Conservation (phyloP, 768 basidiomycete genomes). For the Leucogyrophana mollusca region DNA sequence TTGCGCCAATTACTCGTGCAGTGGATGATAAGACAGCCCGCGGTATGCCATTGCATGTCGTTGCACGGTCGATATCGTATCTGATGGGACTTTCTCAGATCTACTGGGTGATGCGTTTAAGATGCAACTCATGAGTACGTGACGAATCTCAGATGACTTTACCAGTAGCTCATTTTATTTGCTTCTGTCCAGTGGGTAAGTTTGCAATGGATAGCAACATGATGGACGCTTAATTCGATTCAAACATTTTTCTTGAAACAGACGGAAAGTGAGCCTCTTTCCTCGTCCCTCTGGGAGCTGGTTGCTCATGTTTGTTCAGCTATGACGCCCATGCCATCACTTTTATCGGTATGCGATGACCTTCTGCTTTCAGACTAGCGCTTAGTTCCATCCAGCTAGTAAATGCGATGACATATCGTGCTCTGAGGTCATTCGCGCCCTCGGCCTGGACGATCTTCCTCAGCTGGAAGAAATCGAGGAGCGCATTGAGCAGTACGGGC, state of each 20-base stretch:
- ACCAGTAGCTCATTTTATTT: too few relatives aligned
- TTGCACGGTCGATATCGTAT: not conserved
- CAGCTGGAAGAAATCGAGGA: constrained; percentile 50
- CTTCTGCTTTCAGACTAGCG: not conserved
- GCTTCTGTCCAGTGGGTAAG: constrained; percentile 52
- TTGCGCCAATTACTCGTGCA: constrained; percentile 63
- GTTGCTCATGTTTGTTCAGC: constrained; percentile 24
- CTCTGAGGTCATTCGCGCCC: constrained; percentile 51
- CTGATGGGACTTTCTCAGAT: constrained; percentile 32
- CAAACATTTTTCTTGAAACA: constrained; percentile 16
- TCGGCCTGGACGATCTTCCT: constrained; percentile 52
- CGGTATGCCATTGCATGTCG: constrained; percentile 30
- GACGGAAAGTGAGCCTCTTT: constrained; percentile 52
- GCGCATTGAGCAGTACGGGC: constrained; percentile 35
- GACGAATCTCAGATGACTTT: too few relatives aligned
- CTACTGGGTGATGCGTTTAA: constrained; percentile 66
- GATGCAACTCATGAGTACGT: constrained; percentile 58
- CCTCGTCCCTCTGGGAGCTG: constrained; percentile 1
- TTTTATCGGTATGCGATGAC: constrained; percentile 45
- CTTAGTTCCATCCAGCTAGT: constrained; percentile 36
- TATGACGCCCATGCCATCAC: constrained; percentile 61
- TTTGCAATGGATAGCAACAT: too few relatives aligned
- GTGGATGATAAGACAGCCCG: constrained; percentile 65
- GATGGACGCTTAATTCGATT: too few relatives aligned
- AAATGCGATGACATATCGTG: constrained; percentile 67